phyloP scores from a whole-genome alignment of 2,329 filamentous ascomycete species.

The Pezicula radicicola region DNA sequence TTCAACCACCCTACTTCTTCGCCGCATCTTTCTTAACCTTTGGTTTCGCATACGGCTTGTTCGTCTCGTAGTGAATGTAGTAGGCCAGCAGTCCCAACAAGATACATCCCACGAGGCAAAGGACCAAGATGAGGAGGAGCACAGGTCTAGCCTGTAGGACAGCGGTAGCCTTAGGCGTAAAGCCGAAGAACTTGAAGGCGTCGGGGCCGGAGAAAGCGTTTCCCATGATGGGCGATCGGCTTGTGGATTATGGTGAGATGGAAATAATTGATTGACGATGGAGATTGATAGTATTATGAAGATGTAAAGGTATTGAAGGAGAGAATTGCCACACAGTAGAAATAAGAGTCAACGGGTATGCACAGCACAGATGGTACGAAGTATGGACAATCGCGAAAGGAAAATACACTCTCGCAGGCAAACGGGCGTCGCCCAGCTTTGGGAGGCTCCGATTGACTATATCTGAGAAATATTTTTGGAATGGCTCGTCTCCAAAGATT shows the following conservation, averaged over 20 bases:
- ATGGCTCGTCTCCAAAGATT: too few relatives aligned
- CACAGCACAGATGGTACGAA: neutral
- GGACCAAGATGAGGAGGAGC: conserved; percentile 21
- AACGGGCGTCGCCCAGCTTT: neutral
- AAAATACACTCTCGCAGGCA: neutral
- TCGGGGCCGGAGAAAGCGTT: conserved; percentile 28
- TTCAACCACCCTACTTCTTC: conserved; percentile 12
- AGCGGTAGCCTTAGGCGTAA: conserved; percentile 27
- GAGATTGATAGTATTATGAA: neutral
- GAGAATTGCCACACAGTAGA: neutral
- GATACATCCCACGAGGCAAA: conserved; percentile 16
- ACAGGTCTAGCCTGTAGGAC: conserved; percentile 23
- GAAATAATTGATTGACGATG: neutral
- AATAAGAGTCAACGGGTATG: neutral
- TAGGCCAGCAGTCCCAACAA: conserved; percentile 17
- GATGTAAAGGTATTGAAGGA: neutral
- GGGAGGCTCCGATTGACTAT: neutral
- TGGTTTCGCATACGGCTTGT: conserved; percentile 26
- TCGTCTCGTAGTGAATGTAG: conserved; percentile 26
- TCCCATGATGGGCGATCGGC: conserved; percentile 15
- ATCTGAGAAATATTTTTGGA: neutral
- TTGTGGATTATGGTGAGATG: conserved; percentile 1
- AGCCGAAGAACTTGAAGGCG: conserved; percentile 29
- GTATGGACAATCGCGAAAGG: too few relatives aligned
- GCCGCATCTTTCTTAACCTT: conserved; percentile 20